Evolutionary conservation across 1,284 basidiomycete species (phyloP), one percentile per base, ranked within the genome.

Genomic region (Ceratobasidium sp.): DNA sequence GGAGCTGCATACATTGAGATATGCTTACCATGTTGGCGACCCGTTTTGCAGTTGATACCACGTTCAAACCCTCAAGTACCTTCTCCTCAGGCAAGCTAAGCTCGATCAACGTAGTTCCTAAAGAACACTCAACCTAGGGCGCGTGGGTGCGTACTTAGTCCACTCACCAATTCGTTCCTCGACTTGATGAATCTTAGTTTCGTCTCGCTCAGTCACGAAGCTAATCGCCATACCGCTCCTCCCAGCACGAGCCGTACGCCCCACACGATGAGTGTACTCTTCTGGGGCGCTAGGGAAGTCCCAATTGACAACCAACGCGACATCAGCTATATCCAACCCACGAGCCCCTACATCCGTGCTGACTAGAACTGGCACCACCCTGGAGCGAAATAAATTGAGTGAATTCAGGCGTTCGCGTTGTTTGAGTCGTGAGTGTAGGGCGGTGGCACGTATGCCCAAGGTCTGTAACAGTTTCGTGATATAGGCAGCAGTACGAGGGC

Each of bases 221-320:
- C 95, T 98, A 56, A 99, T 88, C 0, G 96, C 95, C 73, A 96
- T 87, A 81, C 98, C 98, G 3, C 90, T 91, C 79, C 90, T 89
- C 5, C 97, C 97, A n/a, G 93, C 94, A 80, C 98, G 91, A 41
- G 97, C 98, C 15, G 98, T 99, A 79, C 98, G 86, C 71, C 89
- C 89, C 4, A 90, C 89, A 8, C 89, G 82, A 80, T 90, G 89
- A 11, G 89, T 83, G 77, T 89, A 89, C 79, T 89, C 88, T 76
- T 88, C 86, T 31, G 84, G 82, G 0, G 84, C 84, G 93, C 92
- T n/a, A 91, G 98, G 93, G 79, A 99, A 82, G 82, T 99, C 98
- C 96, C 96, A 99, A 79, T 99, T 99, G 76, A 98, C 87, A 47
- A 99, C 95, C 84, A 98, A 90, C 24, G 94, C 95, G 22, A 99